Percentiles rank a stretch among this genome's conserved stretches.
phyloP scores from a whole-genome alignment of 108 stramenopile genomes.

The Seminavis robusta region DNA sequence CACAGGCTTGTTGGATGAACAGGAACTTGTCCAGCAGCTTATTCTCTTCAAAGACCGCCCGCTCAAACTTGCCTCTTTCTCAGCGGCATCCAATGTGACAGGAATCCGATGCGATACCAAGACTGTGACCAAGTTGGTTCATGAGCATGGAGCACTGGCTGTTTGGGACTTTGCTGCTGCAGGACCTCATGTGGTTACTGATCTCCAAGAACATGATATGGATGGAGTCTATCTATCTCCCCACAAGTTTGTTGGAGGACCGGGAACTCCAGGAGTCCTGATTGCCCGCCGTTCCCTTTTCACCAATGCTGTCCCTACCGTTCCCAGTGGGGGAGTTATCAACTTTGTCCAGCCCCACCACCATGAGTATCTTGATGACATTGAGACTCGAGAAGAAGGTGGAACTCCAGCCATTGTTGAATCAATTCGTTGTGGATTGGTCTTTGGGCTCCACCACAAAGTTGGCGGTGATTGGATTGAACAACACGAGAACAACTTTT shows the following conservation, averaged over 20 bases:
- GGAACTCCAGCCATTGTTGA: conserved; percentile 61
- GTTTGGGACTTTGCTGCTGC: conserved; percentile 42
- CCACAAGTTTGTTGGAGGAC: conserved; percentile 72
- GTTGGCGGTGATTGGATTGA: not conserved
- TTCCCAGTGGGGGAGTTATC: conserved; percentile 58
- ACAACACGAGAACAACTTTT: not conserved
- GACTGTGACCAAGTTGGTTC: not conserved
- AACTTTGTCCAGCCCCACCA: not conserved
- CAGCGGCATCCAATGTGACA: conserved; percentile 85
- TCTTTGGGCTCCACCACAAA: conserved; percentile 28
- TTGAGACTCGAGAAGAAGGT: conserved; percentile 54
- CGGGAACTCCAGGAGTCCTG: conserved; percentile 22
- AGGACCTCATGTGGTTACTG: conserved; percentile 63
- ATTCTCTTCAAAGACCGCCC: too few relatives aligned
- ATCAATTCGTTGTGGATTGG: conserved; percentile 45
- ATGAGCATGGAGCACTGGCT: conserved; percentile 2
- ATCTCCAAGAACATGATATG: too few relatives aligned
- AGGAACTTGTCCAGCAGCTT: conserved; percentile 45
- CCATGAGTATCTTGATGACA: too few relatives aligned
- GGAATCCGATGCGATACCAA: conserved; percentile 54
- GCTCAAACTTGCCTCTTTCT: conserved; percentile 80
- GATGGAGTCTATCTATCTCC: conserved; percentile 64
- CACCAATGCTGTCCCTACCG: conserved; percentile 1
- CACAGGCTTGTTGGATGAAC: conserved; percentile 20
- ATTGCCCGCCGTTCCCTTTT: conserved; percentile 15